phyloP scores from a whole-genome alignment of 768 basidiomycete genomes.

The Chiua virens region DNA sequence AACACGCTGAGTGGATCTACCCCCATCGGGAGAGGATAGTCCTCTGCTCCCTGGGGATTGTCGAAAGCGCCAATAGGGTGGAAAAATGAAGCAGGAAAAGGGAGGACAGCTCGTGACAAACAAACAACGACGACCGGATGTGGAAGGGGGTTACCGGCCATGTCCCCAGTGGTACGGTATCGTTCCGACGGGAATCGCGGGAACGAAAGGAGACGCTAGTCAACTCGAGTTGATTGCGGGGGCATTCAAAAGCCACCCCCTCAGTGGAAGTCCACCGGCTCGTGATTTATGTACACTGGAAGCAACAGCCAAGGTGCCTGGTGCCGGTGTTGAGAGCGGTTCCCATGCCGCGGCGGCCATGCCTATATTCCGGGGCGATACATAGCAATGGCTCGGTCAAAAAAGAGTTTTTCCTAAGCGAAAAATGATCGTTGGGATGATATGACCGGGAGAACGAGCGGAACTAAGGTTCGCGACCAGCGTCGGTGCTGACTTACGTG shows the following conservation, averaged over 20 bases:
- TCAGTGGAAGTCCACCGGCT: slow-evolving; percentile 1
- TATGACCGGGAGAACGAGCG: not conserved
- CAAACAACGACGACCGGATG: not conserved
- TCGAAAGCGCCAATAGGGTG: not conserved
- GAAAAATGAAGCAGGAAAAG: not conserved
- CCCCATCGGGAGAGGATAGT: slow-evolving; percentile 2
- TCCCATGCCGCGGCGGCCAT: slow-evolving; percentile 14
- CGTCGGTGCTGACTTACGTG: slow-evolving; percentile 1
- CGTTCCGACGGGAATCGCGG: slow-evolving; percentile 17
- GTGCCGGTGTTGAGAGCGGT: not conserved
- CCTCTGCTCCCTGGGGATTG: not conserved
- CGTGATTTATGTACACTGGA: slow-evolving; percentile 15
- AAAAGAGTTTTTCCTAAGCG: not conserved
- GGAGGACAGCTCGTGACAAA: not conserved
- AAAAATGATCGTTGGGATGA: not conserved
- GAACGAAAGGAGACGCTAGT: not conserved
- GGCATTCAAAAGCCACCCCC: not conserved
- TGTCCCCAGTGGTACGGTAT: not conserved
- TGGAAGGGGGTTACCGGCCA: not conserved
- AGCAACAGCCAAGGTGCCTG: not conserved
- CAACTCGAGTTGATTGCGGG: not conserved
- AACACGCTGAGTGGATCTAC: not conserved
- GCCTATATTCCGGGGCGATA: not conserved
- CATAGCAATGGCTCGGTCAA: not conserved
- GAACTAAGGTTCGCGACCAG: slow-evolving; percentile 4